Evolutionary conservation across 148 eudicot genomes (phyloP), one percentile per base, ranked within the genome.

Genomic region (Rheum nobile): DNA sequence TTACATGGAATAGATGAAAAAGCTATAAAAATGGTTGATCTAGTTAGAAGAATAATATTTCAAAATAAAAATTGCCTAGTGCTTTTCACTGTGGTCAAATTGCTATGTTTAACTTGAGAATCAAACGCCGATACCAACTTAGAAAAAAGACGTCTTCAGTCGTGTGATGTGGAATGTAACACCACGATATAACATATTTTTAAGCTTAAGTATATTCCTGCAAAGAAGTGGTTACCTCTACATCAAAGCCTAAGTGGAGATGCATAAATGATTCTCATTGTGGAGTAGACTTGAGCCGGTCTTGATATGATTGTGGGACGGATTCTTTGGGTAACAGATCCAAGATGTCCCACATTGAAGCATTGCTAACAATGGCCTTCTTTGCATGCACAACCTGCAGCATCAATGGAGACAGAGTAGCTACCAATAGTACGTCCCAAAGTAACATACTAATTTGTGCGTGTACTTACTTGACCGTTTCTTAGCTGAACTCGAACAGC

Each of bases 231-330:
- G 83, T 73, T 75, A 91, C 98, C 98, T 95, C 86, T 32, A 90
- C 89, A 77, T 95, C 92, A 83, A 95, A 95, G 47, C 98, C 98
- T 80, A 95, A 79, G 85, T 95, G 98, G 46, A 95, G 96, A 82
- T 95, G 98, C 98, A 95, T 95, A 71, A 95, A 95, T 37, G 98
- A 95, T 72, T 95, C 98, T 76, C 98, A 95, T 76, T 95, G 97
- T 31, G 96, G 96, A 35, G 96, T 95, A 76, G 68, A 85, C 74
- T 76, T 65, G 68, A 87, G 75, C 71, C 88, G 77, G 22, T 91
- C 96, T 73, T 84, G 79, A 48, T 85, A 91, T 31, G 90, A 42
- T 75, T 79, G 86, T 67, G 98, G 98, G 73, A 91, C 22, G 44
- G 84, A 83, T 76, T 91, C 92, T 63, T 80, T 77, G 11, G 98